Evolutionary conservation across 2,329 filamentous ascomycete species (phyloP).

Genomic region (Magnaporthiopsis incrustans): DNA sequence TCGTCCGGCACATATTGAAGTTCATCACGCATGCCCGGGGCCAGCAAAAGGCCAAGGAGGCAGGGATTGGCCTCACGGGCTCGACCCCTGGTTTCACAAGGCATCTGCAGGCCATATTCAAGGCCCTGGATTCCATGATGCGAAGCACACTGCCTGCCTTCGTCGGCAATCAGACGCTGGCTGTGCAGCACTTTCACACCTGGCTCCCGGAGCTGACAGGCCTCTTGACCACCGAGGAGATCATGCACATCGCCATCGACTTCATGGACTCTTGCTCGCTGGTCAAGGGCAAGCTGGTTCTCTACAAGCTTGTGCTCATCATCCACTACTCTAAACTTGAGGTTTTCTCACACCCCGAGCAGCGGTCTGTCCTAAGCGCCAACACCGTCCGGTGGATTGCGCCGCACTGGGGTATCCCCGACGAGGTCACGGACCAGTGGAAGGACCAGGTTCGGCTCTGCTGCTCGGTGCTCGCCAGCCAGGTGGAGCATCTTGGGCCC

Average conservation of each 20-base stretch:
- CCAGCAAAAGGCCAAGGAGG: slow-evolving; percentile 83
- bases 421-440: slow-evolving; percentile 74
- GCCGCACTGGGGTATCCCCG: slow-evolving; percentile 80
- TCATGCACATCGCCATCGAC: slow-evolving; percentile 82
- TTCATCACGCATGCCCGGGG: slow-evolving; percentile 87
- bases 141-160: slow-evolving; percentile 75
- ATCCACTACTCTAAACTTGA: slow-evolving; percentile 81
- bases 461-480: slow-evolving; percentile 83
- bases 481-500: slow-evolving; percentile 68
- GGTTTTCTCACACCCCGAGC: slow-evolving; percentile 72
- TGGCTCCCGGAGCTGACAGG: slow-evolving; percentile 89
- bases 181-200: slow-evolving; percentile 92
- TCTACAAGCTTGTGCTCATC: slow-evolving; percentile 89
- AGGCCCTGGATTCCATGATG: slow-evolving; percentile 84
- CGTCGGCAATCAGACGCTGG: slow-evolving; percentile 87
- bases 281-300: slow-evolving; percentile 81
- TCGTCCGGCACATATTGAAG: slow-evolving; percentile 84
- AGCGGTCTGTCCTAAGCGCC: slow-evolving; percentile 63
- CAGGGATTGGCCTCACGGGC: slow-evolving; percentile 74
- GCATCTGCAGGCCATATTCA: slow-evolving; percentile 81
- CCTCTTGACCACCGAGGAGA: slow-evolving; percentile 72
- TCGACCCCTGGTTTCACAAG: slow-evolving; percentile 67
- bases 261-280: slow-evolving; percentile 86
- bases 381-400: slow-evolving; percentile 87
- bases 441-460: slow-evolving; percentile 88